These are phyloP conservation scores for Cercospora beticola DNA, from an alignment of 2,329 filamentous ascomycete genomes.

Conservation along the genomic window DNA sequence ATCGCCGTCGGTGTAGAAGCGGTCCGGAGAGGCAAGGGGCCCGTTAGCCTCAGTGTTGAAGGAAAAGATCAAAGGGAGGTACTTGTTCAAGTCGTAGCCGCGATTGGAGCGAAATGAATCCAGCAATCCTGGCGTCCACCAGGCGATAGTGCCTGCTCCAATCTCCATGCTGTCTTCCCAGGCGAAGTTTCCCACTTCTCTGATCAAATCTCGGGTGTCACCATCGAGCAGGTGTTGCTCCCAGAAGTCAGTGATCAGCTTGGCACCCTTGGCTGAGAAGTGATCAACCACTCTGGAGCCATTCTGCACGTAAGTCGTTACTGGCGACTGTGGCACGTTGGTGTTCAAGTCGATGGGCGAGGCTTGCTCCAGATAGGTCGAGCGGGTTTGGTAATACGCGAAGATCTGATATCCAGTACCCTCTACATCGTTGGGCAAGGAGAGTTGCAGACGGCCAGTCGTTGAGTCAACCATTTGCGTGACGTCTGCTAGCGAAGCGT, in stretches of 20 bases:
- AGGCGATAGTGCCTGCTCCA: conserved; percentile 26
- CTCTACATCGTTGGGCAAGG: conserved; percentile 25
- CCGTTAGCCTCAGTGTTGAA: conserved; percentile 27
- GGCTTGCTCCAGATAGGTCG: conserved; percentile 36
- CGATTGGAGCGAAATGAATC: conserved; percentile 28
- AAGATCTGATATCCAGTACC: conserved; percentile 33
- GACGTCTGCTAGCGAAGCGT: conserved; percentile 32
- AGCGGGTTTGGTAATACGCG: conserved; percentile 35
- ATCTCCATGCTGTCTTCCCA: conserved; percentile 42
- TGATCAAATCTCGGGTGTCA: conserved; percentile 25
- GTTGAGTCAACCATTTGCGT: conserved; percentile 28
- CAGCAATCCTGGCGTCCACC: conserved; percentile 33
- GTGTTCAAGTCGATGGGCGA: conserved; percentile 31
- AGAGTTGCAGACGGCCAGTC: conserved; percentile 29
- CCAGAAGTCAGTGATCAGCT: conserved; percentile 37
- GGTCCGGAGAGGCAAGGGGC: conserved; percentile 26
- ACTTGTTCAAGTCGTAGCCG: conserved; percentile 36
- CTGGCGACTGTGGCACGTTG: conserved; percentile 26
- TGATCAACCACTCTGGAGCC: conserved; percentile 40
- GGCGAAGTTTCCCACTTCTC: conserved; percentile 37
- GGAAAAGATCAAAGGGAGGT: conserved; percentile 36
- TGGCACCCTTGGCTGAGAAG: conserved; percentile 35
- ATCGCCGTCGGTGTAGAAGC: conserved; percentile 28
- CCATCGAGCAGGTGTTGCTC: conserved; percentile 36
- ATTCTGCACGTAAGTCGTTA: conserved; percentile 33